These are phyloP conservation scores for Colletotrichum acutatum DNA, from an alignment of 2,329 filamentous ascomycete species.

Conservation along the genomic window DNA sequence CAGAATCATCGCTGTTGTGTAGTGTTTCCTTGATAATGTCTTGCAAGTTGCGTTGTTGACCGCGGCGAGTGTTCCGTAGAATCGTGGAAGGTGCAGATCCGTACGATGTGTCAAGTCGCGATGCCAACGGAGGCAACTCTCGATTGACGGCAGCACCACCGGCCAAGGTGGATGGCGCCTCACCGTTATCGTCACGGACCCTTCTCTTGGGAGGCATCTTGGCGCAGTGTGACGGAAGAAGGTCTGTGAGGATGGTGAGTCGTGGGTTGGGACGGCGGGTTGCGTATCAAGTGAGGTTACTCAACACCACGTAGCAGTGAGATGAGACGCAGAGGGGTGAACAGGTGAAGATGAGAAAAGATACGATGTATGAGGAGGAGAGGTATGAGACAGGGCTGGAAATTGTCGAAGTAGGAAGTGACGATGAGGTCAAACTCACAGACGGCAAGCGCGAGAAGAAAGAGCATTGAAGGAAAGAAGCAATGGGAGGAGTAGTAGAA, in stretches of 20 bases:
- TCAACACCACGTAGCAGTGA: not conserved
- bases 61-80: constrained; percentile 38
- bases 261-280: not conserved
- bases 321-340: not conserved
- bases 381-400: not conserved
- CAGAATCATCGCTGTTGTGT: constrained; percentile 19
- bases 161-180: not conserved
- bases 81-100: constrained; percentile 37
- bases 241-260: constrained; percentile 7
- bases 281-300: constrained; percentile 11
- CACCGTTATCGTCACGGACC: constrained; percentile 10
- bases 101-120: constrained; percentile 39
- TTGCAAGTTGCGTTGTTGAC: constrained; percentile 36
- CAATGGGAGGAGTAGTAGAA: not conserved
- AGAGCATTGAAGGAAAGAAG: constrained; percentile 10
- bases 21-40: constrained; percentile 36
- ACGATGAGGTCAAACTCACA: not conserved
- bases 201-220: constrained; percentile 34
- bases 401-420: not conserved
- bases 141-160: constrained; percentile 37
- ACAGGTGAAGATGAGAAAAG: not conserved
- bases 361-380: not conserved
- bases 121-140: constrained; percentile 38
- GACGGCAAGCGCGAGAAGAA: constrained; percentile 9
- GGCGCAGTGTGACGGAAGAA: not conserved